Evolutionary conservation across 306 rosid genomes (phyloP), one percentile per base, ranked within the genome.

Genomic region (Prinsepia uniflora): DNA sequence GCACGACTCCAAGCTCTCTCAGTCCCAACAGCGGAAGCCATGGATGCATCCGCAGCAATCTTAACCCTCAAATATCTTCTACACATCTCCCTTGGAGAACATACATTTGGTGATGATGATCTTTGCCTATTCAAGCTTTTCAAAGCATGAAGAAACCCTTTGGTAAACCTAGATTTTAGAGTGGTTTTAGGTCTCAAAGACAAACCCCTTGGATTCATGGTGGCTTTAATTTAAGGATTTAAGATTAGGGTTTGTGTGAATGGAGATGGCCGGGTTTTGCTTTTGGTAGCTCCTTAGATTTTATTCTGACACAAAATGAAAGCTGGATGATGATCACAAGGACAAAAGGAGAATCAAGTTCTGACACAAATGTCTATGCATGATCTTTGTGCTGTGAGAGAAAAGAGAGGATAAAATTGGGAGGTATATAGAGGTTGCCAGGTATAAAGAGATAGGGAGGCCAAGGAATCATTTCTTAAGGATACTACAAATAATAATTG

Each of bases 1-100:
- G 83, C 72, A 3, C 75, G 75, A 24, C 82, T 79, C 82, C 79
- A 79, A 56, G 79, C 73, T 57, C 76, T 63, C 43, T 58, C 48
- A 14, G 68, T 8, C 20, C 83, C 79, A 14, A 79, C 79, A 5
- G 83, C 79, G 7, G 59, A 69, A 41, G 79, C 83, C 83, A 79
- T 79, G 22, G 83, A 64, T 19, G 75, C 73, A 48, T 79, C 69
- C 13, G 83, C 69, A 24, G 83, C 79, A 48, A 50, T 39, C 76
- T 65, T 79, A 11, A 79, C 63, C 57, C 50, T 70, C 44, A 56
- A 66, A 49, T 24, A 79, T 70, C 76, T 18, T 14, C 43, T 44
- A 36, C 50, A 70, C 56, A 74, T 74, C 76, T 74, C 83, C 56
- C 12, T 63, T 0, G 65, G 57, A 44, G 82, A 68, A 56, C 55